These are phyloP conservation scores for Cyberlindnera bimundalis DNA, from an alignment of 805 yeast genomes.

Conservation along the genomic window DNA sequence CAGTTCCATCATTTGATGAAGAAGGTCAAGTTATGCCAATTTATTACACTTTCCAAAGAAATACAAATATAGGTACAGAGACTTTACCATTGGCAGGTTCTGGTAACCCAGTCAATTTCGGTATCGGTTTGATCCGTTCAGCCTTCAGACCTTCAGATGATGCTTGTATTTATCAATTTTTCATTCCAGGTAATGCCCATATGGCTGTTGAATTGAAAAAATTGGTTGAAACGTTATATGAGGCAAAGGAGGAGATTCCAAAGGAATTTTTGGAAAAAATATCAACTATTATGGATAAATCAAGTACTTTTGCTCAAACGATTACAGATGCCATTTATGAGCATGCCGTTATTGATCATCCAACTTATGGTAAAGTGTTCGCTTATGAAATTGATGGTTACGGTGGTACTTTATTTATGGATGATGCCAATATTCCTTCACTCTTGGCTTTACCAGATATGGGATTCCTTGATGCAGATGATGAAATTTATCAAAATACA, in stretches of 20 bases:
- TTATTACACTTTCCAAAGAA: slow-evolving; percentile 66
- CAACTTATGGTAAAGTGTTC: slow-evolving; percentile 67
- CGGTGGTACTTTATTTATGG: slow-evolving; percentile 73
- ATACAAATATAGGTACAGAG: slow-evolving; percentile 75
- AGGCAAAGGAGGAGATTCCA: slow-evolving; percentile 13
- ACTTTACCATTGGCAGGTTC: slow-evolving; percentile 74
- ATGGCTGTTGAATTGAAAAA: slow-evolving; percentile 58
- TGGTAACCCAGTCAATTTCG: slow-evolving; percentile 77
- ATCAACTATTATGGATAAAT: slow-evolving; percentile 33
- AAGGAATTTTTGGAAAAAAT: slow-evolving; percentile 19
- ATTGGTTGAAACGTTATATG: slow-evolving; percentile 29
- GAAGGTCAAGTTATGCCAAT: slow-evolving; percentile 39
- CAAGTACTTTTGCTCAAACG: slow-evolving; percentile 36
- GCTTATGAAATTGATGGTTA: slow-evolving; percentile 91
- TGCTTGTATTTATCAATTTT: slow-evolving; percentile 73
- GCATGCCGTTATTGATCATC: slow-evolving; percentile 66
- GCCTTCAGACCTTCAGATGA: slow-evolving; percentile 91
- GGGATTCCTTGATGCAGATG: slow-evolving; percentile 52
- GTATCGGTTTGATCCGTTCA: slow-evolving; percentile 70
- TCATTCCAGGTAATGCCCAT: slow-evolving; percentile 85
- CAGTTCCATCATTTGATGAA: slow-evolving; percentile 55
- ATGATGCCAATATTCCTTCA: slow-evolving; percentile 89
- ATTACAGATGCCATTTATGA: slow-evolving; percentile 56
- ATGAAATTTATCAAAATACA: slow-evolving; percentile 71
- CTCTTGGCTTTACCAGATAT: slow-evolving; percentile 74